A percentile compares a stretch with the other conserved stretches of the same genome.
Evolutionary conservation across 768 basidiomycete species (phyloP).

Genomic region (Hericium erinaceus): DNA sequence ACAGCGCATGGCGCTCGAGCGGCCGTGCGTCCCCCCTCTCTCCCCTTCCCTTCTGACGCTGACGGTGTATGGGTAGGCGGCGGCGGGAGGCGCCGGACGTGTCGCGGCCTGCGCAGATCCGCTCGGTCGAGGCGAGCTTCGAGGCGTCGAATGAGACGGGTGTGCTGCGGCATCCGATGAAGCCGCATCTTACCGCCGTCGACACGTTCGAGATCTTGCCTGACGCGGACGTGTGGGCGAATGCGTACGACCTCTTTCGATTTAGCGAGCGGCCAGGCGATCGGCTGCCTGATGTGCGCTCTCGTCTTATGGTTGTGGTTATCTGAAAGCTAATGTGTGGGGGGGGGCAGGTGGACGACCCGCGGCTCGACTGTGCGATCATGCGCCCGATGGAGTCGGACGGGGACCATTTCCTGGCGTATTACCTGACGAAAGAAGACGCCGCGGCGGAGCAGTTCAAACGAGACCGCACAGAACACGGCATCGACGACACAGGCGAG

Average conservation of each 20-base stretch:
- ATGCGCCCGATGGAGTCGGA: slow-evolving; percentile 83
- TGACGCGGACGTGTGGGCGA: slow-evolving; percentile 81
- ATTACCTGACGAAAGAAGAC: slow-evolving; percentile 74
- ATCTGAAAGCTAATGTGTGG: neutral
- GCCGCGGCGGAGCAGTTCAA: slow-evolving; percentile 51
- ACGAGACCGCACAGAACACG: slow-evolving; percentile 36
- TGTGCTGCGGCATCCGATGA: slow-evolving; percentile 67
- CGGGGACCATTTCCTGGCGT: slow-evolving; percentile 80
- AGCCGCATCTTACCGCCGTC: slow-evolving; percentile 62
- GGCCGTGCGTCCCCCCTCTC: neutral
- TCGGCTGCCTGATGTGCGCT: slow-evolving; percentile 51
- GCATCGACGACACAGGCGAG: slow-evolving; percentile 33
- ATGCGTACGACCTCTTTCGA: slow-evolving; percentile 79
- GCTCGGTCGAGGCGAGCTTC: slow-evolving; percentile 75
- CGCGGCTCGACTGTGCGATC: slow-evolving; percentile 77
- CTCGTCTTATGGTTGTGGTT: neutral
- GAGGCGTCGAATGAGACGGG: slow-evolving; percentile 45
- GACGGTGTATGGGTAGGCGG: neutral
- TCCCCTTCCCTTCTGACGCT: neutral
- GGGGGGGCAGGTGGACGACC: slow-evolving; percentile 55
- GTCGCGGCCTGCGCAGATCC: slow-evolving; percentile 64
- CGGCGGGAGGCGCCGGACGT: slow-evolving; percentile 47
- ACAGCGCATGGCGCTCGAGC: slow-evolving; percentile 17
- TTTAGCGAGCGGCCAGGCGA: slow-evolving; percentile 87
- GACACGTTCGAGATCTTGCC: slow-evolving; percentile 80